phyloP scores from a whole-genome alignment of 305 asterid species.

The Fraxinus sp. region DNA sequence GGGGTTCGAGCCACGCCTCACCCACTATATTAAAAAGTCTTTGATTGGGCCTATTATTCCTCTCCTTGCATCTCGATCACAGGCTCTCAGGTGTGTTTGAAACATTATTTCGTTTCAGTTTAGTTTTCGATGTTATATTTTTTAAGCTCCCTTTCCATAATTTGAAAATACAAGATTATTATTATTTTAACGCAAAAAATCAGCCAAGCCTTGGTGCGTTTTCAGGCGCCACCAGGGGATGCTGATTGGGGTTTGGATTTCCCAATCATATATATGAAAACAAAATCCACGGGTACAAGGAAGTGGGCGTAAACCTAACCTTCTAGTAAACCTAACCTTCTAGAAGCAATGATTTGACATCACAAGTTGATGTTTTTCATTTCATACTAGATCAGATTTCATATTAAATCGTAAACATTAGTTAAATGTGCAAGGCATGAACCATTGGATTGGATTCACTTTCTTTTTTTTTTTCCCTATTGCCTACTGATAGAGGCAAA shows the following conservation, averaged over 20 bases:
- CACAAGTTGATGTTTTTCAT: not conserved
- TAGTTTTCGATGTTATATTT: not conserved
- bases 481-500: not conserved
- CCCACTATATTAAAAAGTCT: too few relatives aligned
- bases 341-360: not conserved
- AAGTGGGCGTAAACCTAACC: not conserved
- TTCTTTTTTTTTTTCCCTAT: not conserved
- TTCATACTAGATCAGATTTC: not conserved
- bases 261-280: not conserved
- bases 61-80: conserved; percentile 83
- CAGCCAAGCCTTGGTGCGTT: not conserved
- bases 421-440: not conserved
- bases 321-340: not conserved
- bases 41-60: too few relatives aligned
- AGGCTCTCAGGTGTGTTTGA: conserved; percentile 68
- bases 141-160: not conserved
- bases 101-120: not conserved
- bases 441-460: not conserved
- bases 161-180: not conserved
- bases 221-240: not conserved
- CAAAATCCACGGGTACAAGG: not conserved
- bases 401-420: not conserved
- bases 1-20: too few relatives aligned
- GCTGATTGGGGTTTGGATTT: not conserved
- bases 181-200: not conserved